Conservation (phyloP, 345 rosid species). For the Linum tenue region DNA sequence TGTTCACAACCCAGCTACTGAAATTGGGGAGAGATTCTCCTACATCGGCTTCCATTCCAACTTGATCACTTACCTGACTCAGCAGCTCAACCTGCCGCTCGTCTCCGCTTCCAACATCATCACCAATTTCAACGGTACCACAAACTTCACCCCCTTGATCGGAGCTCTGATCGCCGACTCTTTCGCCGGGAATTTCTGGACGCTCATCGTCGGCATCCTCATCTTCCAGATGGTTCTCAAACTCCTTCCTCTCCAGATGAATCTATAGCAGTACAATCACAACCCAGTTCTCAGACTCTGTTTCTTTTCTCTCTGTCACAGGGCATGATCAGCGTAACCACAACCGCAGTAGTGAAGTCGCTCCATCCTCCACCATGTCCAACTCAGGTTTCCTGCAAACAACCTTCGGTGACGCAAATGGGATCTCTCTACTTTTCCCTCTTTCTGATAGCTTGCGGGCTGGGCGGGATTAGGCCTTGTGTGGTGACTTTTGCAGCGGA, state of each 20-base stretch:
- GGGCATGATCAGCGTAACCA: slow-evolving; percentile 44
- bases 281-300: too few species aligned
- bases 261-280: too few species aligned
- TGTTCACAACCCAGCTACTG: slow-evolving; percentile 29
- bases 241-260: too few species aligned
- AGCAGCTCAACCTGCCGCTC: slow-evolving; percentile 45
- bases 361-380: slow-evolving; percentile 51
- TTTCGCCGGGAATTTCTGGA: slow-evolving; percentile 48
- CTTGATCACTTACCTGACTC: slow-evolving; percentile 54
- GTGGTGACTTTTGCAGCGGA: slow-evolving; percentile 57
- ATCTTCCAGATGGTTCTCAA: slow-evolving; percentile 40
- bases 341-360: slow-evolving; percentile 42
- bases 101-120: slow-evolving; percentile 53
- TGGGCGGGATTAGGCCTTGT: slow-evolving; percentile 56
- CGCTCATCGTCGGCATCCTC: slow-evolving; percentile 37
- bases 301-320: slow-evolving; percentile 5
- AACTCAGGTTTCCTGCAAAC: slow-evolving; percentile 36
- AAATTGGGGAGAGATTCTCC: slow-evolving; percentile 47
- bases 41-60: slow-evolving; percentile 36
- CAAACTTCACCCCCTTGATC: slow-evolving; percentile 42
- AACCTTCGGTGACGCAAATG: slow-evolving; percentile 34
- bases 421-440: slow-evolving; percentile 44
- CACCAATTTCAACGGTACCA: slow-evolving; percentile 44
- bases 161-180: slow-evolving; percentile 63
- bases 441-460: slow-evolving; percentile 41